phyloP scores from a whole-genome alignment of 1,139 yeast genomes.

The Kodamaea fungicola region DNA sequence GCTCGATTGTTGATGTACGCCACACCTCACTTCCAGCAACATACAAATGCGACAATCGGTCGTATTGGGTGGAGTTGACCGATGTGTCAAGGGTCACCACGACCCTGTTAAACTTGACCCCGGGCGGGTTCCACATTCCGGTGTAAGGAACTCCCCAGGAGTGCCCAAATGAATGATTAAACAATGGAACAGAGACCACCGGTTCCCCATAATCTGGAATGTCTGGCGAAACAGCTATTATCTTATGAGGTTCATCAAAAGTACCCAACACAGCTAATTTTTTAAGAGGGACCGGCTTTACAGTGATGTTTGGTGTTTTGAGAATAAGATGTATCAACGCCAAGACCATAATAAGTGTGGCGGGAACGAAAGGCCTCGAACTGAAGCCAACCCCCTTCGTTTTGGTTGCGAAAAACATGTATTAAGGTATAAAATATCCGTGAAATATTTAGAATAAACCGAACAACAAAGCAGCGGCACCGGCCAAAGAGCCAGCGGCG shows the following conservation, averaged over 20 bases:
- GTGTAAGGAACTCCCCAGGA: constrained; percentile 57
- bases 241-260: constrained; percentile 16
- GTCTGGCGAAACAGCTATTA: constrained; percentile 26
- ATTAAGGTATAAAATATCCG: no score
- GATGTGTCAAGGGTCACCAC: constrained; percentile 56
- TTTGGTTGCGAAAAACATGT: no score
- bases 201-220: constrained; percentile 33
- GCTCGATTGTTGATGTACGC: constrained; percentile 87
- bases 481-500: neutral
- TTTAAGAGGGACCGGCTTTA: no score
- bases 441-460: neutral
- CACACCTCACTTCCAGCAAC: constrained; percentile 67
- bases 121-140: constrained; percentile 37
- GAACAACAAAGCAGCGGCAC: neutral
- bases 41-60: constrained; percentile 69
- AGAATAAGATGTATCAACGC: no score
- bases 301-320: no score
- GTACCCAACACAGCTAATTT: no score
- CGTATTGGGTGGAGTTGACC: constrained; percentile 70
- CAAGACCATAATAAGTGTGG: no score
- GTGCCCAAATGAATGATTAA: constrained; percentile 50
- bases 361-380: neutral
- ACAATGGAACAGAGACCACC: constrained; percentile 36
- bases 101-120: constrained; percentile 53
- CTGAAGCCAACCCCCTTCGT: no score